Evolutionary conservation across 2,329 filamentous ascomycete genomes (phyloP).

Genomic region (Cladosporium sp.): DNA sequence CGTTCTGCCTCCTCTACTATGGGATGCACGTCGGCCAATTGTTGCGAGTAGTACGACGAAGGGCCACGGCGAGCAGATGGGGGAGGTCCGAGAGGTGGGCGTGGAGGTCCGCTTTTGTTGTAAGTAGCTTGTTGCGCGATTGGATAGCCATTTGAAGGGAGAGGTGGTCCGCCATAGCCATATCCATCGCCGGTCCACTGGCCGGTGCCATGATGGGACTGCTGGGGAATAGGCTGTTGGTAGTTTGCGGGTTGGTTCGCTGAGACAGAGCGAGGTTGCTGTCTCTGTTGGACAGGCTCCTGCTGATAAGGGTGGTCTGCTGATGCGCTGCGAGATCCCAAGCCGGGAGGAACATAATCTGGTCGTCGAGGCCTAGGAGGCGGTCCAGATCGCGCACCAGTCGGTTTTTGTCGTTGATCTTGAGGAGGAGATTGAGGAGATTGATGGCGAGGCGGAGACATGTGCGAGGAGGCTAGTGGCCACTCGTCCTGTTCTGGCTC

Average conservation of each 20-base stretch:
- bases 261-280: slow-evolving; percentile 21
- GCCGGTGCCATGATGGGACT: slow-evolving; percentile 32
- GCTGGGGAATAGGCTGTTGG: slow-evolving; percentile 22
- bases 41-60: slow-evolving; percentile 48
- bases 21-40: slow-evolving; percentile 49
- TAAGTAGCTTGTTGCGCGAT: slow-evolving; percentile 35
- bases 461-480: slow-evolving; percentile 27
- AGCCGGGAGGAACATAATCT: slow-evolving; percentile 20
- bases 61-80: slow-evolving; percentile 50
- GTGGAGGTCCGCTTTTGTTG: slow-evolving; percentile 33
- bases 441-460: slow-evolving; percentile 9
- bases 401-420: not conserved
- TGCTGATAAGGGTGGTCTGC: slow-evolving; percentile 20
- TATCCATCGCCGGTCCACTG: slow-evolving; percentile 35
- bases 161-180: slow-evolving; percentile 14
- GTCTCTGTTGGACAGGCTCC: slow-evolving; percentile 22
- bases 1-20: slow-evolving; percentile 51
- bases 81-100: slow-evolving; percentile 49
- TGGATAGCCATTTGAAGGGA: slow-evolving; percentile 11
- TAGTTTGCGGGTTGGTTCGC: slow-evolving; percentile 12
- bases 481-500: slow-evolving; percentile 27
- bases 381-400: slow-evolving; percentile 24
- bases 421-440: not conserved
- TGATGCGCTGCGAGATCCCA: slow-evolving; percentile 8
- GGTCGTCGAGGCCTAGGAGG: slow-evolving; percentile 33